Evolutionary conservation across 2,329 filamentous ascomycete genomes (phyloP), one percentile per base, ranked within the genome.

Genomic region (Acephala macrosclerotiorum): DNA sequence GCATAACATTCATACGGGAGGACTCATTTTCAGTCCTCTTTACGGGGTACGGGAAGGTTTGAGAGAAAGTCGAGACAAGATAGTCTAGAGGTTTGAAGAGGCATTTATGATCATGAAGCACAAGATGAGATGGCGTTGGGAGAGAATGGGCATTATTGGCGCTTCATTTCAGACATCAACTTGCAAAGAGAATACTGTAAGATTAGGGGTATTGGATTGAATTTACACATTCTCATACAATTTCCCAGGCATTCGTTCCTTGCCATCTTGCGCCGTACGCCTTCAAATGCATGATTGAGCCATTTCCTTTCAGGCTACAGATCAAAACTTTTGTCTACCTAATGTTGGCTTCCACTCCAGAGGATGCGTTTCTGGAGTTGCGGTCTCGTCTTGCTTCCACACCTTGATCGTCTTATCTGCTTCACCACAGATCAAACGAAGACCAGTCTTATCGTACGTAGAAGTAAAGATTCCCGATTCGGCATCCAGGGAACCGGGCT

Each of bases 371-470:
- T 98, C 93, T 42, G 91, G 91, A 0, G 95, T 97, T 20, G 96
- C 96, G 61, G 91, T 87, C 56, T 96, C 93, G 77, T 99, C 96
- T 72, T 91, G 91, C 79, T 94, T 96, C 96, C 96, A 99, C 65
- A 99, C 88, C 86, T 99, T 98, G 78, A 97, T 97, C 0, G 94
- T 97, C 85, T 99, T 99, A 78, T 99, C 96, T 6, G 94, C 93
- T 80, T 99, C 96, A 55, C 96, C 96, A 22, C 92, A 94, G 69
- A 99, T 97, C 72, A 99, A 82, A 72, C 96, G 87, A 75, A 97
- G 76, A 0, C 96, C 96, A 0, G 94, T 97, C 66, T 87, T 87
- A 75, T 99, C 96, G 76, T 97, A 99, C 0, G 91, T 97, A 16
- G 92, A 94, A 76, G 91, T 93, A 91, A 99, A 97, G 72, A 99